Evolutionary conservation across 2,329 filamentous ascomycete genomes (phyloP).

Genomic region (Clathrospora elynae): DNA sequence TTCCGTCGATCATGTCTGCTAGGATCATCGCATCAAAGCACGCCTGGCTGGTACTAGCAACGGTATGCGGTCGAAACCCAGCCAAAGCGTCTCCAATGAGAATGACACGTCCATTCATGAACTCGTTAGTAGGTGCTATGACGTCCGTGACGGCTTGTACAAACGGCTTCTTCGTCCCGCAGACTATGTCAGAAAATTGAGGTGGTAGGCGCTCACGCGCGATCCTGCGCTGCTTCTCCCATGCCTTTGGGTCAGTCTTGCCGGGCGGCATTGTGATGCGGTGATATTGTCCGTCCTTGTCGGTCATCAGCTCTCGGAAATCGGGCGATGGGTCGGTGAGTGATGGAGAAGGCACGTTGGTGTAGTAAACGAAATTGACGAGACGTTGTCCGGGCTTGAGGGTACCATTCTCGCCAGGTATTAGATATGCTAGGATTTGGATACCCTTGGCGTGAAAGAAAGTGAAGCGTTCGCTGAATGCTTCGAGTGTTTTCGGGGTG

Average conservation of each 20-base stretch:
- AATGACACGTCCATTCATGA: conserved; percentile 51
- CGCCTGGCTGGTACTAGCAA: conserved; percentile 55
- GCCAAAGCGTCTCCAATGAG: conserved; percentile 56
- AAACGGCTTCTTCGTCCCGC: conserved; percentile 51
- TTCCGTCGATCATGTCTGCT: conserved; percentile 48
- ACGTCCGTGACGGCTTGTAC: conserved; percentile 55
- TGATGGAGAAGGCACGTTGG: conserved; percentile 42
- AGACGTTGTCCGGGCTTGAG: conserved; percentile 49
- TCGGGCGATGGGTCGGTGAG: conserved; percentile 46
- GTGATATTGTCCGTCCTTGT: conserved; percentile 49
- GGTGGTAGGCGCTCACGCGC: conserved; percentile 44
- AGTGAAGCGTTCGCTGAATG: conserved; percentile 48
- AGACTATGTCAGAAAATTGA: conserved; percentile 52
- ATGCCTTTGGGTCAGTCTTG: conserved; percentile 47
- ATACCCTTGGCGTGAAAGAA: conserved; percentile 49
- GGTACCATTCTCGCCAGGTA: conserved; percentile 52
- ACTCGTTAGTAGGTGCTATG: conserved; percentile 46
- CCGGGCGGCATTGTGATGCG: conserved; percentile 53
- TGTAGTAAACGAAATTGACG: conserved; percentile 58
- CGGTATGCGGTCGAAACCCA: conserved; percentile 55
- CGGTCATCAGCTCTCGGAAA: conserved; percentile 53
- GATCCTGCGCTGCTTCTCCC: conserved; percentile 46
- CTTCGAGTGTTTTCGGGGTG: conserved; percentile 23
- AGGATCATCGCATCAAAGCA: conserved; percentile 53
- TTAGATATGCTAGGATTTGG: conserved; percentile 52